Conservation (phyloP, 2,329 filamentous ascomycete genomes). For the Fusarium sublunatum region DNA sequence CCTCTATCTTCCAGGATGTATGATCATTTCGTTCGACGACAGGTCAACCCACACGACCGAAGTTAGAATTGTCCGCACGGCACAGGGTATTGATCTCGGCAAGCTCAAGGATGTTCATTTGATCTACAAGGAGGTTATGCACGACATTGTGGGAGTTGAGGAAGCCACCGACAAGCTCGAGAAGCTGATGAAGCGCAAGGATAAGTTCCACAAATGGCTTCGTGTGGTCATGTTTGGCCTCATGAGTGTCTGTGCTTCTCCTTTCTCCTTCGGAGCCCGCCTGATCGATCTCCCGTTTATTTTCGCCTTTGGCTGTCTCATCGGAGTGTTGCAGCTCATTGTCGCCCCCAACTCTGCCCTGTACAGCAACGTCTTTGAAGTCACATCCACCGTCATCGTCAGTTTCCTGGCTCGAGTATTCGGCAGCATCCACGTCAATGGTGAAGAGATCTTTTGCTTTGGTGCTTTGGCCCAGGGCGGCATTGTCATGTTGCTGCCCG, state of each 20-base stretch:
- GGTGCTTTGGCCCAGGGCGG: conserved; percentile 72
- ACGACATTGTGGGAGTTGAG: conserved; percentile 68
- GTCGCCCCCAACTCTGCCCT: conserved; percentile 76
- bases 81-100: conserved; percentile 69
- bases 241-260: conserved; percentile 76
- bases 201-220: conserved; percentile 64
- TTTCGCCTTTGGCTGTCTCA: conserved; percentile 75
- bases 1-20: conserved; percentile 88
- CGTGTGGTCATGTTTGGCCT: conserved; percentile 76
- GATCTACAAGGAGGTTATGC: conserved; percentile 73
- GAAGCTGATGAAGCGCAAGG: conserved; percentile 63
- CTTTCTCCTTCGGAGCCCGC: conserved; percentile 79
- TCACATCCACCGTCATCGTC: conserved; percentile 69
- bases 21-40: conserved; percentile 92
- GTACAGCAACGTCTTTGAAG: conserved; percentile 74
- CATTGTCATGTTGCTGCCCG: conserved; percentile 74
- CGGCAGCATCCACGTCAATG: conserved; percentile 62
- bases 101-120: conserved; percentile 70
- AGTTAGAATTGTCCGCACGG: conserved; percentile 70
- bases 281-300: conserved; percentile 78
- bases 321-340: conserved; percentile 77
- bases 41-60: conserved; percentile 72
- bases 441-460: conserved; percentile 69
- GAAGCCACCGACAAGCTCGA: conserved; percentile 66
- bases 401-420: conserved; percentile 72